Evolutionary conservation across 345 rosid species (phyloP).

Genomic region (Eucalyptus rudis): DNA sequence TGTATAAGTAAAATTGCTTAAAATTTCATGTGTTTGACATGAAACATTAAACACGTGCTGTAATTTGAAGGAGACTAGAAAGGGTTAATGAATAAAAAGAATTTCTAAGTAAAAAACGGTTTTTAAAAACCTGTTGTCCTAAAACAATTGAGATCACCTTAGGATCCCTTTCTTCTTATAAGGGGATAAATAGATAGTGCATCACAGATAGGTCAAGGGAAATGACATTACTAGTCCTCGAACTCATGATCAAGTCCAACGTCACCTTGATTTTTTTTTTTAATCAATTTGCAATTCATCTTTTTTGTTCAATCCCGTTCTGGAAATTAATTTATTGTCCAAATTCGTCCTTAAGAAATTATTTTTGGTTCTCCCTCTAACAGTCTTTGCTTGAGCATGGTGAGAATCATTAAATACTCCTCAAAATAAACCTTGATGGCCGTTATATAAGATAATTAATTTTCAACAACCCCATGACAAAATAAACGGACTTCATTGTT

Average conservation of each 20-base stretch:
- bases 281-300: not conserved
- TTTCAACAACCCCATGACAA: not conserved
- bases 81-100: not conserved
- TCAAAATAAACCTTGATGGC: not conserved
- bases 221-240: not conserved
- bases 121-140: not conserved
- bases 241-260: not conserved
- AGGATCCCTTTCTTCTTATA: not conserved
- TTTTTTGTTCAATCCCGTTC: not conserved
- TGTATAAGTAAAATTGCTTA: not conserved
- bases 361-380: not conserved
- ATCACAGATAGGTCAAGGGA: not conserved
- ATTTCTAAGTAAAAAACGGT: not conserved
- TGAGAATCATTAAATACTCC: not conserved
- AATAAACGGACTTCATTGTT: not conserved
- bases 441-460: not conserved
- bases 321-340: not conserved
- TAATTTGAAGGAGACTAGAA: not conserved
- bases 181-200: not conserved
- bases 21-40: not conserved
- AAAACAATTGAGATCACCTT: not conserved
- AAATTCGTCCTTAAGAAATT: not conserved
- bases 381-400: not conserved
- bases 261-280: not conserved
- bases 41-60: not conserved